Percentiles rank a stretch among this genome's conserved stretches.
phyloP scores from a whole-genome alignment of 495 filamentous ascomycete genomes.

The Penicillium dipodomyicola region DNA sequence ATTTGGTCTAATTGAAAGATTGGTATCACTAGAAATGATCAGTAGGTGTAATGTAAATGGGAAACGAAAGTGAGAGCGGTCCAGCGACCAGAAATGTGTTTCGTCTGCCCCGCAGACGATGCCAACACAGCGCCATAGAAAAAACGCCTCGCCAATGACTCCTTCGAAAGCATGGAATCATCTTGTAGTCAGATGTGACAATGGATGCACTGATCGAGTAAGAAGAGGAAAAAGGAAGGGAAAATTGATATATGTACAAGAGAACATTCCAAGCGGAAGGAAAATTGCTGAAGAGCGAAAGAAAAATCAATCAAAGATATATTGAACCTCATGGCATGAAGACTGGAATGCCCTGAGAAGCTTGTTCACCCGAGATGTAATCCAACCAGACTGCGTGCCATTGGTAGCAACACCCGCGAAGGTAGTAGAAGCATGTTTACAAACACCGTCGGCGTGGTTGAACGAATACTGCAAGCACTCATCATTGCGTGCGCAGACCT shows the following conservation, averaged over 20 bases:
- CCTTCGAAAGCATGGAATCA: not conserved
- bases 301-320: slow-evolving; percentile 23
- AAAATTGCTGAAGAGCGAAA: slow-evolving; percentile 3
- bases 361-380: slow-evolving; percentile 25
- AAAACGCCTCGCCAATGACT: slow-evolving; percentile 22
- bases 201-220: not conserved
- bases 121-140: slow-evolving; percentile 9
- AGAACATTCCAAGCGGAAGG: not conserved
- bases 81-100: slow-evolving; percentile 4
- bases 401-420: slow-evolving; percentile 25
- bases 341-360: slow-evolving; percentile 28
- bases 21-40: slow-evolving; percentile 3
- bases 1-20: not conserved
- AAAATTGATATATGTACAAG: slow-evolving; percentile 16
- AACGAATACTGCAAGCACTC: slow-evolving; percentile 47
- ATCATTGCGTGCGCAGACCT: slow-evolving; percentile 33
- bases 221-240: slow-evolving; percentile 7
- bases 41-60: slow-evolving; percentile 3
- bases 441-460: slow-evolving; percentile 26
- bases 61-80: not conserved
- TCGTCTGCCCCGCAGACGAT: slow-evolving; percentile 20
- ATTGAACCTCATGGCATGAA: slow-evolving; percentile 31
- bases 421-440: slow-evolving; percentile 34
- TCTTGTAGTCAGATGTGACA: not conserved
- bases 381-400: slow-evolving; percentile 35